Evolutionary conservation across 2,329 filamentous ascomycete species (phyloP).

Genomic region (Nannizzia gypsea): DNA sequence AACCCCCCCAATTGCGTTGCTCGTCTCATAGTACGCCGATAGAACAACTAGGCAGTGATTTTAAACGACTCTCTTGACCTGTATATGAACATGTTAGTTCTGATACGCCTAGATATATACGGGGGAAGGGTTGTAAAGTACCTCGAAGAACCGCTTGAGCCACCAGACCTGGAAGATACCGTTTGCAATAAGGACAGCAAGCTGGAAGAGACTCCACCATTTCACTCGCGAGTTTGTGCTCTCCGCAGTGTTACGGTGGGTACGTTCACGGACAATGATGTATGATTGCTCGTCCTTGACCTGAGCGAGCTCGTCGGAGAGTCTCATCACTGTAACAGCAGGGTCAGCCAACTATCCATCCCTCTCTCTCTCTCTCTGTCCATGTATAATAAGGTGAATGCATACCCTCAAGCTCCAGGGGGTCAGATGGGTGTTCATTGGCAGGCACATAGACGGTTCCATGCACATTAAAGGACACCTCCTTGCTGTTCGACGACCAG

Average conservation of each 20-base stretch:
- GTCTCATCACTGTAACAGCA: constrained; percentile 53
- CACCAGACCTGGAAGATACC: constrained; percentile 99
- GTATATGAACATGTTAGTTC: constrained; percentile 11
- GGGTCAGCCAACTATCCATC: background rate
- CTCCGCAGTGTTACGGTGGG: constrained; percentile 95
- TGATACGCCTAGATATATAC: background rate
- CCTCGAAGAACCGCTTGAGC: constrained; percentile 96
- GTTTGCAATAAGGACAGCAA: constrained; percentile 76
- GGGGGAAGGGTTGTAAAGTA: constrained; percentile 27
- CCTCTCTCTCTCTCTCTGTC: no score
- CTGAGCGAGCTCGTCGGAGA: constrained; percentile 75
- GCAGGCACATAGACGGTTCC: constrained; percentile 96
- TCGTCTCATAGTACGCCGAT: background rate
- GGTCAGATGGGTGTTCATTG: constrained; percentile 69
- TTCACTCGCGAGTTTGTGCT: constrained; percentile 96
- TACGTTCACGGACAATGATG: constrained; percentile 88
- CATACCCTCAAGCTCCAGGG: constrained; percentile 75
- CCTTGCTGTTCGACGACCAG: constrained; percentile 91
- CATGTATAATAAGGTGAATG: background rate
- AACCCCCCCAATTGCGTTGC: background rate
- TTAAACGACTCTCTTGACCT: constrained; percentile 40
- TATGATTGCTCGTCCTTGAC: constrained; percentile 98
- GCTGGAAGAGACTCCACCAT: constrained; percentile 99
- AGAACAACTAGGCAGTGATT: constrained; percentile 5
- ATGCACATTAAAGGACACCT: constrained; percentile 98